Evolutionary conservation across 2,329 filamentous ascomycete species (phyloP).

Genomic region (Alternaria triticimaculans): DNA sequence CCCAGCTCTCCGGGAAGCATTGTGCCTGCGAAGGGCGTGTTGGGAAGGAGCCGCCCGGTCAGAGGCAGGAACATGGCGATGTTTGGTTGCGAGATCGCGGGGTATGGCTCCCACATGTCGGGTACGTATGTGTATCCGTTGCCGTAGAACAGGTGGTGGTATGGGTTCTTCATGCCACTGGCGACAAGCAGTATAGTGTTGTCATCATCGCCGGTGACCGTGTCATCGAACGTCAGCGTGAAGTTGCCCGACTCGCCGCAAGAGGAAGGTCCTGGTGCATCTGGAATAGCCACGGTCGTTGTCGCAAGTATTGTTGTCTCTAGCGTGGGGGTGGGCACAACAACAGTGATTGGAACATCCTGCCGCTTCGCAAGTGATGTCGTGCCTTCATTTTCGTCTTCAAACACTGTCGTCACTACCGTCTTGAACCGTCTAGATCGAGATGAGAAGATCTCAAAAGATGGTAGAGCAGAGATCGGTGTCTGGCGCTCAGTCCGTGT

Average conservation of each 20-base stretch:
- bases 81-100: conserved; percentile 54
- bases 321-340: background rate
- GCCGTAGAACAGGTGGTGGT: conserved; percentile 60
- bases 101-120: conserved; percentile 53
- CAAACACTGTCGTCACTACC: conserved; percentile 11
- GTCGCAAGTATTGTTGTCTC: background rate
- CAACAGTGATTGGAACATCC: background rate
- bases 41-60: conserved; percentile 31
- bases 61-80: conserved; percentile 57
- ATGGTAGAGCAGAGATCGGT: conserved; percentile 27
- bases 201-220: conserved; percentile 25
- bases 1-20: conserved; percentile 56
- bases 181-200: conserved; percentile 46
- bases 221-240: conserved; percentile 42
- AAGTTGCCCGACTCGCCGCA: conserved; percentile 58
- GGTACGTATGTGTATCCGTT: conserved; percentile 59
- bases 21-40: conserved; percentile 40
- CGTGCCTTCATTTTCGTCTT: conserved; percentile 2
- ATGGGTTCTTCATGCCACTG: conserved; percentile 54
- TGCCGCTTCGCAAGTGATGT: conserved; percentile 3
- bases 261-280: conserved; percentile 20
- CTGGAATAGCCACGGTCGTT: background rate
- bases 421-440: conserved; percentile 19
- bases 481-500: conserved; percentile 33
- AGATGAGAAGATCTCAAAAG: conserved; percentile 23